These are phyloP conservation scores for Leccinum obscurum DNA, from an alignment of 768 basidiomycete genomes.

Conservation along the genomic window DNA sequence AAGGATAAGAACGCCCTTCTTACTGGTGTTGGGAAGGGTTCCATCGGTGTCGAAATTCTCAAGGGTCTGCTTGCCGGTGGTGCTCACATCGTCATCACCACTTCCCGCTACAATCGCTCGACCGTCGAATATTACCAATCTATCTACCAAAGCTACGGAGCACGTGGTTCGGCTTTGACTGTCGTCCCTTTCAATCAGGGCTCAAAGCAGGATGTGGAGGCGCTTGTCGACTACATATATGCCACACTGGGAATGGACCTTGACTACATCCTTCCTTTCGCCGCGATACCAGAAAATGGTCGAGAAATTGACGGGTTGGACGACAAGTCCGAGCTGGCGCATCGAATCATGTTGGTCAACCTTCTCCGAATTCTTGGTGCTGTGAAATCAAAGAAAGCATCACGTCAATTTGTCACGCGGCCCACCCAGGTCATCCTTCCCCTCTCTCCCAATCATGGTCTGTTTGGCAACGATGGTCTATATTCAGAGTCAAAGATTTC, in stretches of 20 bases:
- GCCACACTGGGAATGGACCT: constrained; percentile 92
- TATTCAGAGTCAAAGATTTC: constrained; percentile 99
- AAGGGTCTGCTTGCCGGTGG: constrained; percentile 97
- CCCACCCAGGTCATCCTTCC: constrained; percentile 99
- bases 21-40: constrained; percentile 97
- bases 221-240: constrained; percentile 98
- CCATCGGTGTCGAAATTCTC: constrained; percentile 96
- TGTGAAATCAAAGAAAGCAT: constrained; percentile 98
- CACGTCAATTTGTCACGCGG: constrained; percentile 92
- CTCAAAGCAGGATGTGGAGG: constrained; percentile 98
- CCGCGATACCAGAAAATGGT: constrained; percentile 97
- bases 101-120: constrained; percentile 93
- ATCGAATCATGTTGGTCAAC: constrained; percentile 98
- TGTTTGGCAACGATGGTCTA: constrained; percentile 96
- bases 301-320: constrained; percentile 97
- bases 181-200: constrained; percentile 99
- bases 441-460: constrained; percentile 95
- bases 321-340: constrained; percentile 96
- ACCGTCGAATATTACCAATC: constrained; percentile 98
- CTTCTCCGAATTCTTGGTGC: constrained; percentile 94
- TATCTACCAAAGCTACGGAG: constrained; percentile 94
- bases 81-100: constrained; percentile 95
- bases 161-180: constrained; percentile 93
- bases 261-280: constrained; percentile 98
- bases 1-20: constrained; percentile 98